Conservation (phyloP, 257 asterid species). For the Rauvolfia tetraphylla region DNA sequence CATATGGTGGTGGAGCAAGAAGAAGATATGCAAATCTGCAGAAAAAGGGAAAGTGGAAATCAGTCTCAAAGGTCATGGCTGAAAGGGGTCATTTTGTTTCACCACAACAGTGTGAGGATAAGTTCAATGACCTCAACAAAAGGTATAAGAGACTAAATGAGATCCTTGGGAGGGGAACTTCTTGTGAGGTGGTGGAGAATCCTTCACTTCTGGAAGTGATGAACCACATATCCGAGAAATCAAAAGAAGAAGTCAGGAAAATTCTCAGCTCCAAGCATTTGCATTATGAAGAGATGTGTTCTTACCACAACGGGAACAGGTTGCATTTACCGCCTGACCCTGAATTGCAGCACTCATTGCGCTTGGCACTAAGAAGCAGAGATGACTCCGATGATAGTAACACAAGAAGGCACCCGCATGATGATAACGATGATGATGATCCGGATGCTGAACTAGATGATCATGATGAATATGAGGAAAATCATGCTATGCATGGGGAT, state of each 20-base stretch:
- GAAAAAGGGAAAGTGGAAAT: slow-evolving; percentile 79
- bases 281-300: slow-evolving; percentile 94
- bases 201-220: slow-evolving; percentile 59
- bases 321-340: slow-evolving; percentile 74
- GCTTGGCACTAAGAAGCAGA: slow-evolving; percentile 58
- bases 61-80: slow-evolving; percentile 81
- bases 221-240: slow-evolving; percentile 65
- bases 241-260: slow-evolving; percentile 73
- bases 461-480: slow-evolving; percentile 45
- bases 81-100: slow-evolving; percentile 80
- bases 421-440: slow-evolving; percentile 56
- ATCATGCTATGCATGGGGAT: slow-evolving; percentile 27
- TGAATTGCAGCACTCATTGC: slow-evolving; percentile 60
- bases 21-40: slow-evolving; percentile 54
- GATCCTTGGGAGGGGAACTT: slow-evolving; percentile 82
- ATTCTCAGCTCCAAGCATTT: slow-evolving; percentile 76
- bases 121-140: slow-evolving; percentile 83
- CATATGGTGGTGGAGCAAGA: slow-evolving; percentile 35
- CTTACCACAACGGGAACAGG: slow-evolving; percentile 72
- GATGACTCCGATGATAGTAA: slow-evolving; percentile 50
- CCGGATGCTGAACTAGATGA: slow-evolving; percentile 47
- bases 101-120: slow-evolving; percentile 93
- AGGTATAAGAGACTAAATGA: slow-evolving; percentile 86
- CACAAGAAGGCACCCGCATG: slow-evolving; percentile 33
- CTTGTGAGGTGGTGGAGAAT: slow-evolving; percentile 81